These are phyloP conservation scores for Sporothrix variecibatus DNA, from an alignment of 2,329 filamentous ascomycete species.

Conservation along the genomic window DNA sequence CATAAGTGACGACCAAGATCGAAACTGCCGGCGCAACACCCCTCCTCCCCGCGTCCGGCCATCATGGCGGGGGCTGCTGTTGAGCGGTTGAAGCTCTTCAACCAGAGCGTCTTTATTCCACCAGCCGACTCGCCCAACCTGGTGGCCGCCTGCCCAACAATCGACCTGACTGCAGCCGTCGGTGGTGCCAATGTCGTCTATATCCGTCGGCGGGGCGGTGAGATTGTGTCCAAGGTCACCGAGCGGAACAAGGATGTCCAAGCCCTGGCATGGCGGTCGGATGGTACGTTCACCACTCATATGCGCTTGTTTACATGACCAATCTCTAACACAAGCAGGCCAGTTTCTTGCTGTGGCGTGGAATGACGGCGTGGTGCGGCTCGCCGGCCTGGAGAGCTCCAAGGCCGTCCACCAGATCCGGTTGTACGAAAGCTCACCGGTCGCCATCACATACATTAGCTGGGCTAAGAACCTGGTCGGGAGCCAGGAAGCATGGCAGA, in stretches of 20 bases:
- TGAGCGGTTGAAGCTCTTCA: conserved; percentile 47
- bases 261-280: conserved; percentile 65
- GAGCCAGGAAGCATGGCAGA: conserved; percentile 38
- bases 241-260: conserved; percentile 47
- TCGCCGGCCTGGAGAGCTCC: conserved; percentile 77
- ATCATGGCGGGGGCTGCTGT: conserved; percentile 14
- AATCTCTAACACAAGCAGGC: conserved; percentile 46
- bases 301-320: conserved; percentile 31
- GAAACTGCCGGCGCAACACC: neutral
- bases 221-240: conserved; percentile 57
- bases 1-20: too few relatives aligned
- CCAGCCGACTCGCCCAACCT: conserved; percentile 57
- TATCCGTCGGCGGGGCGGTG: conserved; percentile 77
- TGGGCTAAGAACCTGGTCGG: conserved; percentile 53
- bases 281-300: conserved; percentile 57
- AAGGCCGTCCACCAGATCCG: conserved; percentile 76
- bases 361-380: conserved; percentile 75
- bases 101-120: conserved; percentile 58
- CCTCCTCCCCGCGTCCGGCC: neutral
- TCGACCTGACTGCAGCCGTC: conserved; percentile 79
- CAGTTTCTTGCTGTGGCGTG: conserved; percentile 81
- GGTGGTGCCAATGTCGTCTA: conserved; percentile 64
- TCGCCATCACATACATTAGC: conserved; percentile 54
- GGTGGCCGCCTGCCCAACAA: conserved; percentile 76
- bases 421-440: conserved; percentile 48